These are phyloP conservation scores for Spinellus fusiger DNA, from an alignment of 192 early-diverging fungal species.

Conservation along the genomic window DNA sequence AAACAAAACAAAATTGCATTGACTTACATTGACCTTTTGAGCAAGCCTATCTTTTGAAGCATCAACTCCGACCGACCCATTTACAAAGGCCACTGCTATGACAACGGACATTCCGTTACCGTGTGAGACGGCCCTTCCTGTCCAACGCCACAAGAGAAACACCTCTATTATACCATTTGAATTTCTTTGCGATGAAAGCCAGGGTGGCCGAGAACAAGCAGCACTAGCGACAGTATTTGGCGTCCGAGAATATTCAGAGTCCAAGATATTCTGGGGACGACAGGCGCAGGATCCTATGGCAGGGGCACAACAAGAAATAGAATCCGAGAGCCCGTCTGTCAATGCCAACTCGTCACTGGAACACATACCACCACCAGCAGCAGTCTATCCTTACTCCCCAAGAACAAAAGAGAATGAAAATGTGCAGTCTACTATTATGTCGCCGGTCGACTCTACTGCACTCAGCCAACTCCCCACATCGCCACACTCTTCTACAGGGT, in stretches of 20 bases:
- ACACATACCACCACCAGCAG: background rate
- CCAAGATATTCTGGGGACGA: constrained; percentile 9
- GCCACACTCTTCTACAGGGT: background rate
- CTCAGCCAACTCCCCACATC: background rate
- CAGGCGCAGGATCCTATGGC: background rate
- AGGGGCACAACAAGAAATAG: background rate
- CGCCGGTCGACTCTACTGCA: background rate
- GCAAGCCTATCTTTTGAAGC: too few species aligned
- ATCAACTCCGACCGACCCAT: background rate
- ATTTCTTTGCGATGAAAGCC: constrained; percentile 11
- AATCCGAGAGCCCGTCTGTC: too few species aligned
- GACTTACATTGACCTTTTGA: too few species aligned
- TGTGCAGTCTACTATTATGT: background rate
- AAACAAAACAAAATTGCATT: too few species aligned
- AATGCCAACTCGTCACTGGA: background rate
- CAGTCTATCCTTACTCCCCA: background rate
- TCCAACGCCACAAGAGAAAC: constrained; percentile 1
- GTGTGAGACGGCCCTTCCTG: constrained; percentile 6
- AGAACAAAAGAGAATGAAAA: background rate
- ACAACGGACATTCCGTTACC: constrained; percentile 3
- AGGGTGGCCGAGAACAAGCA: constrained; percentile 9
- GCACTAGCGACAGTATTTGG: constrained; percentile 18
- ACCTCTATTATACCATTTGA: constrained; percentile 17
- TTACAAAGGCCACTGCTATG: background rate
- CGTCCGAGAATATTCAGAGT: constrained; percentile 12